phyloP scores from a whole-genome alignment of 495 filamentous ascomycete species.

The Apiosordaria backusii region DNA sequence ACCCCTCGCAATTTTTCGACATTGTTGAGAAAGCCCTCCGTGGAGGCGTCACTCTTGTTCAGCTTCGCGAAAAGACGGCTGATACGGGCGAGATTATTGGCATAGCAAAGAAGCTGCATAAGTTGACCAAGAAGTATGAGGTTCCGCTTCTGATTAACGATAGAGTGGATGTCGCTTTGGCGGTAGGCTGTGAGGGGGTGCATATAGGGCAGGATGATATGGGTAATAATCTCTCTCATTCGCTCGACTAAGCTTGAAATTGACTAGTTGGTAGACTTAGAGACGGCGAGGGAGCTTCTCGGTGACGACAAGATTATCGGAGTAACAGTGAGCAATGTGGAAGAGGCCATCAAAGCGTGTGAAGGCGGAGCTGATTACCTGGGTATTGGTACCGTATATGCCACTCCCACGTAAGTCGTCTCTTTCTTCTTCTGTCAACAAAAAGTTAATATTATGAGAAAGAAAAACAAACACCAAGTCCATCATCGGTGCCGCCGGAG shows the following conservation, averaged over 20 bases:
- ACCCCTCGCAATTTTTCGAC: constrained; percentile 57
- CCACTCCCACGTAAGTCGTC: constrained; percentile 67
- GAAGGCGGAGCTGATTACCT: constrained; percentile 78
- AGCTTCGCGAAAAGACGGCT: constrained; percentile 84
- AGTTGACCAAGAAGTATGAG: constrained; percentile 59
- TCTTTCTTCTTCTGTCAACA: neutral
- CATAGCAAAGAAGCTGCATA: constrained; percentile 67
- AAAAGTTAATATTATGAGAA: too few relatives aligned
- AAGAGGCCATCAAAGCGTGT: constrained; percentile 65
- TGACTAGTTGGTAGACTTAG: constrained; percentile 29
- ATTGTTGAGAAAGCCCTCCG: constrained; percentile 74
- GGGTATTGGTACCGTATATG: constrained; percentile 81
- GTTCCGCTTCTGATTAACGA: constrained; percentile 94
- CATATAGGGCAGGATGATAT: constrained; percentile 96
- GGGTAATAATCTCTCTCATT: constrained; percentile 45
- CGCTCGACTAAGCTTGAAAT: neutral
- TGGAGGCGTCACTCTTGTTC: constrained; percentile 84
- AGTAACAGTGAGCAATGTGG: constrained; percentile 65
- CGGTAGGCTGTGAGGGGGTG: constrained; percentile 81
- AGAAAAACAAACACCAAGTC: constrained; percentile 73
- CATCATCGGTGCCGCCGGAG: constrained; percentile 78
- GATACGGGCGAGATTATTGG: constrained; percentile 69
- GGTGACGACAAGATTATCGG: constrained; percentile 64
- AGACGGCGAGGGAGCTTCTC: constrained; percentile 65
- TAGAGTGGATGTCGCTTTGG: constrained; percentile 86